Evolutionary conservation across 257 asterid species (phyloP).

Genomic region (Paulownia fortunei): DNA sequence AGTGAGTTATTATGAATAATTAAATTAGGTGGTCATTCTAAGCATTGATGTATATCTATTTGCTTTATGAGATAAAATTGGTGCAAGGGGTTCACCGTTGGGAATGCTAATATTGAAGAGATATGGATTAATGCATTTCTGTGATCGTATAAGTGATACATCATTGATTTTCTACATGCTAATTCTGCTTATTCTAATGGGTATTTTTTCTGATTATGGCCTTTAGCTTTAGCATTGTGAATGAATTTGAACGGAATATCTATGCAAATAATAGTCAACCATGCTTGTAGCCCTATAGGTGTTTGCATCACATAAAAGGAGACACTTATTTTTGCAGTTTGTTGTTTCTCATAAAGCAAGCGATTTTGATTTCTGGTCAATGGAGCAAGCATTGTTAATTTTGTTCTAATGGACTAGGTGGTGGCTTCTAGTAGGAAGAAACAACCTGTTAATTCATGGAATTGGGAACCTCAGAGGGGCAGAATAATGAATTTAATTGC

Average conservation of each 20-base stretch:
- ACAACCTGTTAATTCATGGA: slow-evolving; percentile 69
- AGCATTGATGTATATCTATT: neutral
- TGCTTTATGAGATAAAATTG: neutral
- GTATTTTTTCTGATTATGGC: neutral
- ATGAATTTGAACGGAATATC: neutral
- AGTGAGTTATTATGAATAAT: neutral
- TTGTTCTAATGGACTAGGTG: slow-evolving; percentile 55
- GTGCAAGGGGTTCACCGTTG: neutral
- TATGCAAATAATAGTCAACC: neutral
- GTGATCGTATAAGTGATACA: neutral
- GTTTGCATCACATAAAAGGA: neutral
- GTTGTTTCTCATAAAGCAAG: neutral
- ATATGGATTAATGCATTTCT: neutral
- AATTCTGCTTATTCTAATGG: neutral
- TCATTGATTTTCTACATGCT: neutral
- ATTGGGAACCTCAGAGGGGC: slow-evolving; percentile 85
- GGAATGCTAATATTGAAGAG: slow-evolving; percentile 2
- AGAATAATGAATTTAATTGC: slow-evolving; percentile 80
- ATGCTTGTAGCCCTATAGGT: neutral
- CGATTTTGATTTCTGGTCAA: neutral
- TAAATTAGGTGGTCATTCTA: neutral
- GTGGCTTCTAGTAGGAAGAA: slow-evolving; percentile 70
- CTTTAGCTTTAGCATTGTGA: neutral
- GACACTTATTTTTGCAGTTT: neutral
- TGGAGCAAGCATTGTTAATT: neutral